Conservation (phyloP, 495 filamentous ascomycete species). For the Terfezia boudieri region DNA sequence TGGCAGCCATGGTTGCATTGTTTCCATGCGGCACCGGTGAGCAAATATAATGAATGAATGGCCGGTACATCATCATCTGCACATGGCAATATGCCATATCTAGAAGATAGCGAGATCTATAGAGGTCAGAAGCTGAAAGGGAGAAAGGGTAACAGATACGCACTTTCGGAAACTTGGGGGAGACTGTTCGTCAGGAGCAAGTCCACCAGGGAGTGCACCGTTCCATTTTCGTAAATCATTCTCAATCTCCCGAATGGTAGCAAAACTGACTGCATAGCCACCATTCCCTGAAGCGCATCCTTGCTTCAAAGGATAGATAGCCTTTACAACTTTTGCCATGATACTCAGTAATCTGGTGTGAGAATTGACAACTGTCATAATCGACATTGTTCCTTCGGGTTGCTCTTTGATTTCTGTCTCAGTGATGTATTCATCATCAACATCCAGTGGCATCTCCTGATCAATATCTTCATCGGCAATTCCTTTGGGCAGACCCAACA, state of each 20-base stretch:
- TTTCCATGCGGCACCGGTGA: conserved; percentile 72
- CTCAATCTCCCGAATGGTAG: conserved; percentile 78
- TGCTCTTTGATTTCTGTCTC: conserved; percentile 47
- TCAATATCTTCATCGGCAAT: conserved; percentile 79
- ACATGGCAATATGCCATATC: conserved; percentile 76
- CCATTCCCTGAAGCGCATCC: conserved; percentile 28
- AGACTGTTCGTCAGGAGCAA: too few relatives aligned
- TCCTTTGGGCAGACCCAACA: conserved; percentile 68
- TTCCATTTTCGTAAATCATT: conserved; percentile 66
- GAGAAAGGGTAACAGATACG: too few relatives aligned
- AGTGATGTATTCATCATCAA: conserved; percentile 88
- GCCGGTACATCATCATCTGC: conserved; percentile 85
- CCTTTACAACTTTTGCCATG: conserved; percentile 62
- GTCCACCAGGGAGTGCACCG: conserved; percentile 39
- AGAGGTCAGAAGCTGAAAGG: not conserved
- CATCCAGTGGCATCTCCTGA: conserved; percentile 59
- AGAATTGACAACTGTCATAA: conserved; percentile 64
- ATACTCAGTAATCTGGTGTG: conserved; percentile 60
- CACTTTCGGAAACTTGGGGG: too few relatives aligned
- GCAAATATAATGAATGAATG: conserved; percentile 91
- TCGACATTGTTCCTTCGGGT: conserved; percentile 49
- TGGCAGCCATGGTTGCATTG: conserved; percentile 25
- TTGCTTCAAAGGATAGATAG: conserved; percentile 74
- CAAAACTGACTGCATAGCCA: conserved; percentile 64
- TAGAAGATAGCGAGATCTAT: conserved; percentile 67